Evolutionary conservation across 2,329 filamentous ascomycete genomes (phyloP).

Genomic region (Pseudofabraea citricarpa): DNA sequence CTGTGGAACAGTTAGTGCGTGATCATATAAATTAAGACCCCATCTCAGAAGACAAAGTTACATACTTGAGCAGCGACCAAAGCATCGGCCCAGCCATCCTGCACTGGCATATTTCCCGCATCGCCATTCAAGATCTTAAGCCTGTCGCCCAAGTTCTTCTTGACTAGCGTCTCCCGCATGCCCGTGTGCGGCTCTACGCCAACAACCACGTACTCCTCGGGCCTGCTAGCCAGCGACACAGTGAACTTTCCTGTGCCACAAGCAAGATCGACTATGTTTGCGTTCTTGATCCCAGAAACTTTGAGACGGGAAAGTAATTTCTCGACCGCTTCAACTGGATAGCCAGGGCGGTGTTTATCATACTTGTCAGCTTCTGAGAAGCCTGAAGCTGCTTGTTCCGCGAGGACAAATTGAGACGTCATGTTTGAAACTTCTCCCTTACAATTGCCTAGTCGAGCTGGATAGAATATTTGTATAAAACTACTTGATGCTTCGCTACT

Average conservation of each 20-base stretch:
- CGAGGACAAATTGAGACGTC: slow-evolving; percentile 11
- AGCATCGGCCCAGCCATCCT: slow-evolving; percentile 56
- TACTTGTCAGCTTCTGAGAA: slow-evolving; percentile 63
- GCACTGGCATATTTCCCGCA: slow-evolving; percentile 51
- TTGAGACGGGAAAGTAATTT: slow-evolving; percentile 51
- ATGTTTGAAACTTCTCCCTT: slow-evolving; percentile 1
- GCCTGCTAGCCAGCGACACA: slow-evolving; percentile 50
- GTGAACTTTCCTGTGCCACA: slow-evolving; percentile 71
- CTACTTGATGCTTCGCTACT: not conserved
- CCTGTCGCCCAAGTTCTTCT: slow-evolving; percentile 46
- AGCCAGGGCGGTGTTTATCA: slow-evolving; percentile 64
- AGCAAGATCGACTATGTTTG: slow-evolving; percentile 57
- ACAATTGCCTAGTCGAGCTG: not conserved
- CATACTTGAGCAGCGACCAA: slow-evolving; percentile 37
- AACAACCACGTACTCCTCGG: slow-evolving; percentile 54
- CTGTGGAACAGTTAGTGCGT: slow-evolving; percentile 23
- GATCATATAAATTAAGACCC: not conserved
- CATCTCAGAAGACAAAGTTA: not conserved
- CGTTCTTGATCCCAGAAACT: slow-evolving; percentile 40
- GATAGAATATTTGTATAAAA: not conserved
- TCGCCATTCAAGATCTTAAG: slow-evolving; percentile 48
- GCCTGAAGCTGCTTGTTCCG: slow-evolving; percentile 33
- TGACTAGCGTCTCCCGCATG: slow-evolving; percentile 59
- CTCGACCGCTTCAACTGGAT: slow-evolving; percentile 53
- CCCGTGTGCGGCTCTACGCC: slow-evolving; percentile 59